A percentile compares a stretch with the other conserved stretches of the same genome.
These are phyloP conservation scores for Bombardia bombarda DNA, from an alignment of 495 filamentous ascomycete species.

Conservation along the genomic window DNA sequence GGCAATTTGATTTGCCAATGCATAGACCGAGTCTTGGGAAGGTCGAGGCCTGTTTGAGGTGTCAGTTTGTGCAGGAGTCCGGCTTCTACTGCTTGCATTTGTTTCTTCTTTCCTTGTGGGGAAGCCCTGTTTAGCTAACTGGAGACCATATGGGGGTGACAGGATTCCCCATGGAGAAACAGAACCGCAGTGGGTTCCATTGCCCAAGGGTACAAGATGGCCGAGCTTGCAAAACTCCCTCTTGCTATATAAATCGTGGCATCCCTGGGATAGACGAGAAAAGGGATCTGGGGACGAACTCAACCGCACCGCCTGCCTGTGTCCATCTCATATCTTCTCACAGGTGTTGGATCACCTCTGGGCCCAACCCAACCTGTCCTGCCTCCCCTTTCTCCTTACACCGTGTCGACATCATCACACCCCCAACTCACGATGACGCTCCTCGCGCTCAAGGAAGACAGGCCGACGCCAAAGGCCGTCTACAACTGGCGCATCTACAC, in stretches of 20 bases:
- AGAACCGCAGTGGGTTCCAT: slow-evolving; percentile 4
- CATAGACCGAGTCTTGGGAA: not conserved
- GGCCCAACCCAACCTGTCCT: no score
- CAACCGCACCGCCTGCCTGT: no score
- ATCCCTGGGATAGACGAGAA: slow-evolving; percentile 2
- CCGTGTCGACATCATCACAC: not conserved
- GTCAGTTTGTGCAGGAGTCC: not conserved
- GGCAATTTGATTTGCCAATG: slow-evolving; percentile 9
- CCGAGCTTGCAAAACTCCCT: not conserved
- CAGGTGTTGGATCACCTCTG: no score
- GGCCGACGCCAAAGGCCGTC: slow-evolving; percentile 55
- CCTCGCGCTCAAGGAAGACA: slow-evolving; percentile 53
- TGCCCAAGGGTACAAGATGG: not conserved
- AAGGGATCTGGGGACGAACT: no score
- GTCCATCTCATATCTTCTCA: no score
- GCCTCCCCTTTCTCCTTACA: no score
- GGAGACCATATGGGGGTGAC: not conserved
- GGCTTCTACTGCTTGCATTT: not conserved
- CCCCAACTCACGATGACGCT: slow-evolving; percentile 47
- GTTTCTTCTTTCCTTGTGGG: not conserved
- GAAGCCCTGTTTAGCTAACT: not conserved
- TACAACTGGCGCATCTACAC: slow-evolving; percentile 72
- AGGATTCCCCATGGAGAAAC: slow-evolving; percentile 12
- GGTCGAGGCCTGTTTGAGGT: not conserved
- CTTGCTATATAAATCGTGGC: slow-evolving; percentile 11